Conservation (phyloP, 2,329 filamentous ascomycete species). For the Aspergillus costaricaensis region DNA sequence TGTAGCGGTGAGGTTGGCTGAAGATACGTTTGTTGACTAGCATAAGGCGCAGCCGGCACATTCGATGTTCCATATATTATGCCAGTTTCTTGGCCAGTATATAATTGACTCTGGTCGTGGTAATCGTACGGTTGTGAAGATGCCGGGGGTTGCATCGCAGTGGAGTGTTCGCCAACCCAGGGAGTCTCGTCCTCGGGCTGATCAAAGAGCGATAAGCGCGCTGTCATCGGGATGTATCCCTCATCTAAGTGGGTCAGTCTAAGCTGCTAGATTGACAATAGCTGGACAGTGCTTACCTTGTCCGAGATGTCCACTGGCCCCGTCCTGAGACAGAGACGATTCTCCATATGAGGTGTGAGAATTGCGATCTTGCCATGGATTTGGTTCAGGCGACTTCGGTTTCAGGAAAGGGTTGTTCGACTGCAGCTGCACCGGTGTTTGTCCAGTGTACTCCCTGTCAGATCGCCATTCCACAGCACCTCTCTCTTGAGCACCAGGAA, state of each 20-base stretch:
- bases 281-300: slow-evolving; percentile 27
- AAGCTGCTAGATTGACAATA: neutral
- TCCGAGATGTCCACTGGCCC: slow-evolving; percentile 32
- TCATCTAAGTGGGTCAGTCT: slow-evolving; percentile 31
- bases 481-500: slow-evolving; percentile 25
- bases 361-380: slow-evolving; percentile 24
- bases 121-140: slow-evolving; percentile 11
- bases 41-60: neutral
- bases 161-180: slow-evolving; percentile 28
- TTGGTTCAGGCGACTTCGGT: slow-evolving; percentile 25
- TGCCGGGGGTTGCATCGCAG: slow-evolving; percentile 13
- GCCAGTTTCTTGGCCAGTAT: slow-evolving; percentile 17
- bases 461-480: slow-evolving; percentile 25
- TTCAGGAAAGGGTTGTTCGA: slow-evolving; percentile 46
- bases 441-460: slow-evolving; percentile 24
- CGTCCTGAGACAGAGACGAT: slow-evolving; percentile 23
- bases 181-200: slow-evolving; percentile 28
- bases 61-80: slow-evolving; percentile 16
- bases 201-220: slow-evolving; percentile 41
- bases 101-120: slow-evolving; percentile 2
- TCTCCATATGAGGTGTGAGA: slow-evolving; percentile 17
- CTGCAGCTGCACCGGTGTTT: slow-evolving; percentile 32
- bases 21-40: slow-evolving; percentile 1
- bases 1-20: slow-evolving; percentile 12
- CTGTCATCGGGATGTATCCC: slow-evolving; percentile 45